Conservation (phyloP, 2,329 filamentous ascomycete species). For the Knoxdaviesia proteae region DNA sequence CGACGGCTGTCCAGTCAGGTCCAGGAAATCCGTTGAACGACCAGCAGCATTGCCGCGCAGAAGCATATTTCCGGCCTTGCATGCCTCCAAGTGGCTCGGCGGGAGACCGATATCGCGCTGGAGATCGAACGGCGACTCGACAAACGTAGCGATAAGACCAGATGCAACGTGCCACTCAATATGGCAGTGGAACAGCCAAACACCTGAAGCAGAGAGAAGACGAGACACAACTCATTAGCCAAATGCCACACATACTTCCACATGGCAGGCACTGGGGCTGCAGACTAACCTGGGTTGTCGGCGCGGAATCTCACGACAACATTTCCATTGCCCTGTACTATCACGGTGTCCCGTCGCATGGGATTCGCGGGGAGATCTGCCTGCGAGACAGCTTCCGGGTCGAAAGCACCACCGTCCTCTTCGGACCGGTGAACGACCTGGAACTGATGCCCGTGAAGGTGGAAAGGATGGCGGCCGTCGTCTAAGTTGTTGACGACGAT, state of each 20-base stretch:
- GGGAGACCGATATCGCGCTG: slow-evolving; percentile 42
- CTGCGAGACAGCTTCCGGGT: slow-evolving; percentile 20
- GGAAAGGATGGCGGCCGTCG: slow-evolving; percentile 7
- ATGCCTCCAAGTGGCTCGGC: slow-evolving; percentile 32
- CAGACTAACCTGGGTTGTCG: slow-evolving; percentile 29
- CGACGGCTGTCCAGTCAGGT: slow-evolving; percentile 39
- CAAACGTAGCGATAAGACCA: slow-evolving; percentile 43
- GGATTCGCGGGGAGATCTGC: slow-evolving; percentile 31
- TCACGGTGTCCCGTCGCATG: slow-evolving; percentile 47
- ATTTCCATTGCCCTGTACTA: slow-evolving; percentile 43
- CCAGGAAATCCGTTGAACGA: slow-evolving; percentile 40
- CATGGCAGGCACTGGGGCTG: too few relatives aligned
- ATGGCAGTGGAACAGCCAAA: slow-evolving; percentile 64
- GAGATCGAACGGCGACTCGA: slow-evolving; percentile 41
- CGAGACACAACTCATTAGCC: slow-evolving; percentile 7
- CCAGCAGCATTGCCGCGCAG: slow-evolving; percentile 53
- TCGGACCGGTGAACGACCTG: slow-evolving; percentile 32
- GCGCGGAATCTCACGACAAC: slow-evolving; percentile 47
- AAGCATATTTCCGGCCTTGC: slow-evolving; percentile 27
- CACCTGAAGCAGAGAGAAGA: slow-evolving; percentile 9
- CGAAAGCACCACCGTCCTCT: slow-evolving; percentile 35
- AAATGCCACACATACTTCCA: slow-evolving; percentile 15
- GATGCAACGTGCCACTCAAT: slow-evolving; percentile 57
- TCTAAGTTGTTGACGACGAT: slow-evolving; percentile 58
- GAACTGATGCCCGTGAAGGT: not conserved